Evolutionary conservation across 1,284 basidiomycete genomes (phyloP).

Genomic region (Wallemia hederae): DNA sequence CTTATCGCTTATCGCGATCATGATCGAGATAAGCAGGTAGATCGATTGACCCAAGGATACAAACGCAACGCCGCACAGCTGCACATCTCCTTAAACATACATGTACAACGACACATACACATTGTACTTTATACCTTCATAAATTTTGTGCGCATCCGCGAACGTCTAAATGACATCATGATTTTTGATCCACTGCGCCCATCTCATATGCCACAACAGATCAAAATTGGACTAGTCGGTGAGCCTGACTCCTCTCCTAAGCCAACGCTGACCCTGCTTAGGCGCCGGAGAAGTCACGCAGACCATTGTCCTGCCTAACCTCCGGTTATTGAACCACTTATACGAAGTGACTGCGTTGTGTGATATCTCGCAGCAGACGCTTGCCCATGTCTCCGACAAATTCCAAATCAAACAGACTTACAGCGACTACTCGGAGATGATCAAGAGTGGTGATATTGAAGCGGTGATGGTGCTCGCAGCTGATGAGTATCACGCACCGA

Average conservation of each 20-base stretch:
- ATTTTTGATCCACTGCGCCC: too few species aligned
- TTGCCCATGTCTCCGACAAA: constrained; percentile 12
- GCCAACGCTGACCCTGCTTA: not conserved
- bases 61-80: too few species aligned
- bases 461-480: constrained; percentile 12
- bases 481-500: constrained; percentile 9
- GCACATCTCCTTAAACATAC: too few species aligned
- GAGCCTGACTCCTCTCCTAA: not conserved
- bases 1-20: too few species aligned
- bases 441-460: constrained; percentile 12
- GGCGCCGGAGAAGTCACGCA: not conserved
- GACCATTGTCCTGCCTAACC: constrained; percentile 9
- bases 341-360: constrained; percentile 14
- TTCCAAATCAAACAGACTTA: constrained; percentile 11
- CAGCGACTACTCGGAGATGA: constrained; percentile 9
- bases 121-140: too few species aligned
- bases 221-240: not conserved
- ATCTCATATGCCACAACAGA: not conserved
- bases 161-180: too few species aligned
- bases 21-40: too few species aligned
- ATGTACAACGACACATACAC: too few species aligned
- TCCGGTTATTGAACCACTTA: constrained; percentile 9
- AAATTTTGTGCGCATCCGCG: too few species aligned
- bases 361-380: constrained; percentile 12
- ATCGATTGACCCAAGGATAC: too few species aligned